Base-by-base conservation (phyloP, 148 eudicot species). In the Vaccinium corymbosum region DNA sequence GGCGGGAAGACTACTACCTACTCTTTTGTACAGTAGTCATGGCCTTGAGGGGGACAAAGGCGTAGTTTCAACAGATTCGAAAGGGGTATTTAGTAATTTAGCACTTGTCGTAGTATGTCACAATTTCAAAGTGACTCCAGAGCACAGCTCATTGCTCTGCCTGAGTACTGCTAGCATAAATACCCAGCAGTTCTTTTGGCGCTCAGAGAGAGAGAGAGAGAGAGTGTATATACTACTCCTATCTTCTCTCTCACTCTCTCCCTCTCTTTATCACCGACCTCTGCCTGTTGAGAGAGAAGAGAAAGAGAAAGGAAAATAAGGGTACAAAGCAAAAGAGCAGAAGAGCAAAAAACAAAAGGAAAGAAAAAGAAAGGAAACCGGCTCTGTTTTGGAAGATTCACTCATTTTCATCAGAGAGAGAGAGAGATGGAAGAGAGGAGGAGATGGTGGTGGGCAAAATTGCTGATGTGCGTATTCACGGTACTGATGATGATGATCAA, bases 391-490 rank as follows among this genome's bases (percentile, higher is more conserved):
- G 29, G 16, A 27, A 62, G 38, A 35, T 35, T 81, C 83, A 25
- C 46, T 68, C 83, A 68, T 17, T 68, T 35, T 2, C 38, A 35
- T 35, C 3, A 79, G 50, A 78, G 76, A 82, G 66, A 82, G 82
- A 35, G 32, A 61, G 19, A 56, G 7, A 85, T 80, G 86, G 80
- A 68, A 29, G 53, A 19, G 32, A 48, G 35, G 25, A 48, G 73
- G 61, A 55, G 84, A 6, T 15, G 25, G 48, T 32, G 82, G 85
- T 57, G 59, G 35, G 12, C 76, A 72, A 66, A 19, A 84, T 53
- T 66, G 77, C 29, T 68, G 42, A 27, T 68, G 13, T 68, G 73
- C 73, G 17, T 68, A 5, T 52, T 52, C 8, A 55, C 76, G 4
- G 1, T 77, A 0, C 9, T 78, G 9, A 3, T 50, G 35, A 3